Conservation (phyloP, 2,329 filamentous ascomycete genomes). For the Monilinia fructicola region DNA sequence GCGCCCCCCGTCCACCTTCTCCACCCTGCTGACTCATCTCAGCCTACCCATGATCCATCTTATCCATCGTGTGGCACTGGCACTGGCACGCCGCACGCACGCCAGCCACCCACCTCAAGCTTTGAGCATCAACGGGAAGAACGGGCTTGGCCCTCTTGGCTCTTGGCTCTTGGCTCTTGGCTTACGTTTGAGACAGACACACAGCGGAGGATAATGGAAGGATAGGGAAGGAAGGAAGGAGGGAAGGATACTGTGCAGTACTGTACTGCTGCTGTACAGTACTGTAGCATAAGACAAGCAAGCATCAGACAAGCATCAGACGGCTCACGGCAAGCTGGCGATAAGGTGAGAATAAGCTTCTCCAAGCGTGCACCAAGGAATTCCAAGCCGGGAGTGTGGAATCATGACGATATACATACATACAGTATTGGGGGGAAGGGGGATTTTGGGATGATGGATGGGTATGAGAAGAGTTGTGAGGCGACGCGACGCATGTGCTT, state of each 20-base stretch:
- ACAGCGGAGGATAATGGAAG: too few species aligned
- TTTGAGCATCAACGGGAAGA: conserved; percentile 6
- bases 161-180: not conserved
- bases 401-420: not conserved
- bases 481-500: too few species aligned
- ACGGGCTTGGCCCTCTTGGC: conserved; percentile 11
- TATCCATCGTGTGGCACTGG: too few species aligned
- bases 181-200: not conserved
- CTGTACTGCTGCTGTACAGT: too few species aligned
- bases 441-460: too few species aligned
- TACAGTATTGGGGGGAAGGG: too few species aligned
- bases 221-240: too few species aligned
- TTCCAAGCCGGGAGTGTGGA: not conserved
- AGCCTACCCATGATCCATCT: not conserved
- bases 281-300: too few species aligned
- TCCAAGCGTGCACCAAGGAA: not conserved
- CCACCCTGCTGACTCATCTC: not conserved
- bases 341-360: not conserved
- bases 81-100: too few species aligned
- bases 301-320: not conserved
- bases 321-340: not conserved
- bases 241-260: too few species aligned
- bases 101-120: too few species aligned
- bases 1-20: not conserved
- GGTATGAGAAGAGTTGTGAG: too few species aligned